Evolutionary conservation across 331 rosid species (phyloP).

Genomic region (Prunus yedoensis): DNA sequence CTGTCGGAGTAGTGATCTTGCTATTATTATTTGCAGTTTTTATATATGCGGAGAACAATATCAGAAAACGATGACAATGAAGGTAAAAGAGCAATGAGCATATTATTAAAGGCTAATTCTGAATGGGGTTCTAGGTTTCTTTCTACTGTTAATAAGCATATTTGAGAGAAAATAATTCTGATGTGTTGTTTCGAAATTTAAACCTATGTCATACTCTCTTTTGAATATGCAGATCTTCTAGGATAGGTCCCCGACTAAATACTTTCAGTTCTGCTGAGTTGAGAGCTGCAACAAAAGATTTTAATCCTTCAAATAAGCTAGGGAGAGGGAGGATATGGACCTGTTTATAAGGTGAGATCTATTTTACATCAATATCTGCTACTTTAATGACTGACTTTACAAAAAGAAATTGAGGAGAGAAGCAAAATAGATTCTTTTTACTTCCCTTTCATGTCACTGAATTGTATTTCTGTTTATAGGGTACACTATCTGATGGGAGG

Average conservation of each 20-base stretch:
- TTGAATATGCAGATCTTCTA: slow-evolving; percentile 8
- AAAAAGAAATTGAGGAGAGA: background rate
- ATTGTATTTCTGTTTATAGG: slow-evolving; percentile 5
- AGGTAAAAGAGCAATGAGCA: slow-evolving; percentile 2
- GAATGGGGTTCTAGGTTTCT: background rate
- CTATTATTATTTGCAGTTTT: background rate
- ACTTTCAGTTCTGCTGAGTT: slow-evolving; percentile 6
- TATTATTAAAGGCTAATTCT: background rate
- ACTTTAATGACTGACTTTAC: too few species aligned
- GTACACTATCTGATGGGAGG: slow-evolving; percentile 20
- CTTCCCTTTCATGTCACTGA: background rate
- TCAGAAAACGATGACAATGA: slow-evolving; percentile 6
- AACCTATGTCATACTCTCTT: background rate
- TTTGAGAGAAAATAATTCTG: too few species aligned
- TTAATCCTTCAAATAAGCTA: slow-evolving; percentile 23
- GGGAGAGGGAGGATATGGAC: slow-evolving; percentile 38
- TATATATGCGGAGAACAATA: slow-evolving; percentile 11
- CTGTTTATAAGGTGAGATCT: slow-evolving; percentile 19
- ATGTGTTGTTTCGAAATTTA: background rate
- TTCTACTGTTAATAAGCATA: too few species aligned
- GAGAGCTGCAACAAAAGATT: slow-evolving; percentile 18
- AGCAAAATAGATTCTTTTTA: background rate
- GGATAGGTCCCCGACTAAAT: slow-evolving; percentile 19
- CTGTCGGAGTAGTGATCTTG: slow-evolving; percentile 12
- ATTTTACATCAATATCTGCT: too few species aligned